Evolutionary conservation across 148 eudicot species (phyloP).

Genomic region (Linanthus parryae): DNA sequence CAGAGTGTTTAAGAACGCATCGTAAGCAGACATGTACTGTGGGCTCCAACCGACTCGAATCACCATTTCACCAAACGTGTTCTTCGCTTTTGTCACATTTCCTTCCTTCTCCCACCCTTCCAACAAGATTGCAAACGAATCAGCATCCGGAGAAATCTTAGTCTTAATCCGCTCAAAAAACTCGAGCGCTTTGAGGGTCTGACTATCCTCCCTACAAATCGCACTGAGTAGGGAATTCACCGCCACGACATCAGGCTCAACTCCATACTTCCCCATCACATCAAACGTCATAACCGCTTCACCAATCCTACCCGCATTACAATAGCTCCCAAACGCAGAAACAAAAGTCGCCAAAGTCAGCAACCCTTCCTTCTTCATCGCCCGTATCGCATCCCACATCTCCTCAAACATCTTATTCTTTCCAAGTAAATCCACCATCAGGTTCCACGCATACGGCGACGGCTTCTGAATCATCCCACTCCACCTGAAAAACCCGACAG

Average conservation of each 20-base stretch:
- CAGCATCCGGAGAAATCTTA: constrained; percentile 55
- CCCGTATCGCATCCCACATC: constrained; percentile 88
- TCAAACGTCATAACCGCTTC: constrained; percentile 83
- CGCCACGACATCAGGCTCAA: constrained; percentile 54
- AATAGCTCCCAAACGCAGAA: constrained; percentile 64
- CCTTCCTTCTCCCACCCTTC: constrained; percentile 84
- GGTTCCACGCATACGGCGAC: constrained; percentile 52
- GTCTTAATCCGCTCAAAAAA: constrained; percentile 59
- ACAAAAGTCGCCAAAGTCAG: constrained; percentile 53
- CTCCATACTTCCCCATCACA: constrained; percentile 75
- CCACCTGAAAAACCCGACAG: constrained; percentile 71
- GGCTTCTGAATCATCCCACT: constrained; percentile 45
- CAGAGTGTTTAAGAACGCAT: constrained; percentile 68
- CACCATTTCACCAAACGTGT: constrained; percentile 87
- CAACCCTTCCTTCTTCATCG: constrained; percentile 64
- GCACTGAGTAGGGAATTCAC: constrained; percentile 75
- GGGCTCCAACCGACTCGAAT: constrained; percentile 70
- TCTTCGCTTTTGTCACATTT: constrained; percentile 57
- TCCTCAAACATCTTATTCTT: constrained; percentile 65
- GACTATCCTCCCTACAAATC: constrained; percentile 45
- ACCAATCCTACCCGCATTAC: constrained; percentile 37
- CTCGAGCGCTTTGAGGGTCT: constrained; percentile 38
- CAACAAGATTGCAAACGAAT: constrained; percentile 67
- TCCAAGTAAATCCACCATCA: constrained; percentile 87
- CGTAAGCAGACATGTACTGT: constrained; percentile 52